These are phyloP conservation scores for Ophiostoma fasciatum DNA, from an alignment of 2,329 filamentous ascomycete species.

Conservation along the genomic window DNA sequence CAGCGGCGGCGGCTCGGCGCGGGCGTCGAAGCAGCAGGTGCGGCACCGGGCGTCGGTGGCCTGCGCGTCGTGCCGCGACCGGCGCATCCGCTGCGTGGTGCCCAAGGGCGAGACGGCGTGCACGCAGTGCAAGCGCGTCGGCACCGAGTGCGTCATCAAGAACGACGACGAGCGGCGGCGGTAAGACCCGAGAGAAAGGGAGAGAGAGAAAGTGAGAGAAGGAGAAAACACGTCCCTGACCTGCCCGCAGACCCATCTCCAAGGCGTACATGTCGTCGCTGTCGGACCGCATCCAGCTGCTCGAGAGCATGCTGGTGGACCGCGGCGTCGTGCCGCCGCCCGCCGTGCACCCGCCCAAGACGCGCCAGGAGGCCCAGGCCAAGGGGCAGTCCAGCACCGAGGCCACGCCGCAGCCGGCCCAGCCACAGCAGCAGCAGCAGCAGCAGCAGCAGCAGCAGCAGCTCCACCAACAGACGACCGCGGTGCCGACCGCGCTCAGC, in stretches of 20 bases:
- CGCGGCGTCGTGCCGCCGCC: slow-evolving; percentile 33
- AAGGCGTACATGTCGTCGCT: slow-evolving; percentile 43
- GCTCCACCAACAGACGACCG: background rate
- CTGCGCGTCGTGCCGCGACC: slow-evolving; percentile 36
- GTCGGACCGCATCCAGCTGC: slow-evolving; percentile 35
- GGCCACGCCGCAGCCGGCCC: background rate
- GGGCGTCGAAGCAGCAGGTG: slow-evolving; percentile 21
- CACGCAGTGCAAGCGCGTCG: slow-evolving; percentile 35
- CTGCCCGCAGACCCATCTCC: too few relatives aligned
- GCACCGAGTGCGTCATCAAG: slow-evolving; percentile 37
- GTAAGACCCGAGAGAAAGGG: too few relatives aligned
- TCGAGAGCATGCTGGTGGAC: slow-evolving; percentile 36
- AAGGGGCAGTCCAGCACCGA: background rate
- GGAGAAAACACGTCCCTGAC: slow-evolving; percentile 22
- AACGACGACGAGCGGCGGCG: slow-evolving; percentile 41
- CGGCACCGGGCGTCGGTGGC: slow-evolving; percentile 37
- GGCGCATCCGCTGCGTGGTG: slow-evolving; percentile 35
- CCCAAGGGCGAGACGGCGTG: slow-evolving; percentile 34
- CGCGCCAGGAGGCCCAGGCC: slow-evolving; percentile 22
- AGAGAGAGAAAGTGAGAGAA: too few relatives aligned
- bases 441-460: background rate
- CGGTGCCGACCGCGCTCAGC: too few relatives aligned
- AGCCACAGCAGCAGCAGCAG: background rate
- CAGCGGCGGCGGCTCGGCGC: background rate
- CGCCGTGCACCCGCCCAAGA: slow-evolving; percentile 37